These are phyloP conservation scores for Microglena sp. DNA, from an alignment of 139 green algal genomes.

Conservation along the genomic window DNA sequence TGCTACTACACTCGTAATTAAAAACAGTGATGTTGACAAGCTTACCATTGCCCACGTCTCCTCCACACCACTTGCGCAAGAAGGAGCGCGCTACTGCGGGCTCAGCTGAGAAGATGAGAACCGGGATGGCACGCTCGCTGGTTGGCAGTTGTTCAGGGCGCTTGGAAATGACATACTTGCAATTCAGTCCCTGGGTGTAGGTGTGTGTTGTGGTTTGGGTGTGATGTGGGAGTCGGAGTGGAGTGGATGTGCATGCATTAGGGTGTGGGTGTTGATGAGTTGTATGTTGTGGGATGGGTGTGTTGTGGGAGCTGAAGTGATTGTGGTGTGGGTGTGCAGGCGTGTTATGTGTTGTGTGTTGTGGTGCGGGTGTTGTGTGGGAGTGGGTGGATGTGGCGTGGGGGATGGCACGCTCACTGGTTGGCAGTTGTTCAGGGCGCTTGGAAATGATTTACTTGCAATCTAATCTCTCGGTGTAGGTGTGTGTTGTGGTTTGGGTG, in stretches of 20 bases:
- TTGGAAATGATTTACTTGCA: conserved; percentile 47
- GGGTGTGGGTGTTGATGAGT: no score
- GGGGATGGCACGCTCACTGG: conserved; percentile 84
- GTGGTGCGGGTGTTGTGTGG: no score
- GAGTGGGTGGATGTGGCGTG: no score
- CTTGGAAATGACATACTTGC: conserved; percentile 47
- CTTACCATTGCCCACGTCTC: no score
- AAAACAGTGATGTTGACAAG: no score
- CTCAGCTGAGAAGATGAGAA: conserved; percentile 88
- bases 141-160: conserved; percentile 55
- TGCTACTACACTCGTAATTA: no score
- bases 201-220: no score
- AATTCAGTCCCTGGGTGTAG: conserved; percentile 3
- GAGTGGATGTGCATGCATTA: background rate
- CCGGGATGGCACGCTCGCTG: conserved; percentile 80
- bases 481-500: no score
- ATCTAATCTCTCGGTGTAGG: background rate
- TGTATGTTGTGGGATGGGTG: no score
- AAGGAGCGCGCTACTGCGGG: conserved; percentile 70
- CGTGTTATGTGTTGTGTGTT: no score
- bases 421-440: conserved; percentile 49
- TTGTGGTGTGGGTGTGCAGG: no score
- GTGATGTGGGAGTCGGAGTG: background rate
- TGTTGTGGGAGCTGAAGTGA: no score
- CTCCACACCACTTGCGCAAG: conserved; percentile 79